phyloP scores from a whole-genome alignment of 2,329 filamentous ascomycete genomes.

The Microcyclosporella mali region DNA sequence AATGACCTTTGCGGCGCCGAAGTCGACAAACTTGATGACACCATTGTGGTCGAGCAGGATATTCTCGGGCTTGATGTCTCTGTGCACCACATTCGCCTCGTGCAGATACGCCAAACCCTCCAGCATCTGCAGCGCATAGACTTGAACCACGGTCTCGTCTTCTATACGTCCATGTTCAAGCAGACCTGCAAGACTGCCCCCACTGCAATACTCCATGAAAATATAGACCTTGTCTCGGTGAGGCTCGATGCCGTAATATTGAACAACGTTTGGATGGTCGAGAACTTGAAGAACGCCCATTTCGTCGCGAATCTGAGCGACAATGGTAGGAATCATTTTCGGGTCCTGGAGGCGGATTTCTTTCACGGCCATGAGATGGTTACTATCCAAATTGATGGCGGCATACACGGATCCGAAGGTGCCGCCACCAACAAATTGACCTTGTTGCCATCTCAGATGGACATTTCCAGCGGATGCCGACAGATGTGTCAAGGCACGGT shows the following conservation, averaged over 20 bases:
- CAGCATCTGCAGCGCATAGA: conserved; percentile 87
- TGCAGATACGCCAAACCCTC: conserved; percentile 93
- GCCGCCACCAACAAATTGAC: conserved; percentile 93
- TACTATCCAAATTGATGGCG: conserved; percentile 93
- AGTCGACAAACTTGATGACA: conserved; percentile 98
- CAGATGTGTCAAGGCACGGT: conserved; percentile 86
- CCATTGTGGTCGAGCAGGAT: conserved; percentile 95
- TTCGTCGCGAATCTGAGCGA: conserved; percentile 89
- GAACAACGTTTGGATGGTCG: conserved; percentile 95
- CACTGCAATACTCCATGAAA: conserved; percentile 99
- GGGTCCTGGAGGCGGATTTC: conserved; percentile 96
- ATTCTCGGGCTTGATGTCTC: conserved; percentile 96
- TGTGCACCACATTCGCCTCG: conserved; percentile 84
- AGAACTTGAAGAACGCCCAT: conserved; percentile 94
- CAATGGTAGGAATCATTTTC: conserved; percentile 89
- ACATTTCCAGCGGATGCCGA: conserved; percentile 93
- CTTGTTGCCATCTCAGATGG: conserved; percentile 94
- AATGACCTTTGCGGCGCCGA: conserved; percentile 95
- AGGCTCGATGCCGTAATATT: conserved; percentile 96
- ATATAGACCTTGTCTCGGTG: conserved; percentile 99
- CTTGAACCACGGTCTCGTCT: conserved; percentile 95
- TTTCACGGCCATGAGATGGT: conserved; percentile 96
- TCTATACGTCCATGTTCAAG: conserved; percentile 95
- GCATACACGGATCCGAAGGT: conserved; percentile 97
- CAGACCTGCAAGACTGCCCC: conserved; percentile 81